Evolutionary conservation across 75 land plant species (phyloP), one percentile per base, ranked within the genome.

Genomic region (Pinus albicaulis): DNA sequence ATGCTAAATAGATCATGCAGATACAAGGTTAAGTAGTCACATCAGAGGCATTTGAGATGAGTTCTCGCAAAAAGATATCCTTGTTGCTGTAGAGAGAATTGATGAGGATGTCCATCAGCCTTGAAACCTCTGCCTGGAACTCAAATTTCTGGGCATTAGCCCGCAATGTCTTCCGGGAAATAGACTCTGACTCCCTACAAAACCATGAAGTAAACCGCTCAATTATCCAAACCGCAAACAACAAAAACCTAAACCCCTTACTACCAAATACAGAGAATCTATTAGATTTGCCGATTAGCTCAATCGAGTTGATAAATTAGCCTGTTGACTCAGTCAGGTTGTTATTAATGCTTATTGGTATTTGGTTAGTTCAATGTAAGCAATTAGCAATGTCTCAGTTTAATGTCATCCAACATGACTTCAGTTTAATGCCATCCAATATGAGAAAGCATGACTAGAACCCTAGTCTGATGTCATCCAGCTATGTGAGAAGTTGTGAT

Each of bases 1-100:
- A 48, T 48, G 12, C 53, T 48, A 48, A 48, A 10, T 48, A 48
- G 53, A 10, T 48, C 53, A 20, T 59, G 19, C 7, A 38, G 20
- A 57, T 12, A n/a, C 16, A 19, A 17, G 20, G 13, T 24, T 20
- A 82, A 56, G 28, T 36, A 26, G 86, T 91, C 76, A 95, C 99
- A 91, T 98, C 99, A 80, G 98, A 95, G 14, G 98, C 99, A 84
- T 98, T 98, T 52, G 98, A 98, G 79, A 98, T 98, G 69, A 98
- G 82, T 79, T 98, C 99, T 57, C 98, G 87, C 59, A 98, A 82
- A 85, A 91, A 98, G 61, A 98, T 93, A 64, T 98, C 98, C 62
- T 98, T 98, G 88, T 95, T 98, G 61, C 98, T 98, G 76, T 98
- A 98, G 15, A 98, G 89, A 22, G 99, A 98, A 85, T 98, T 98